phyloP scores from a whole-genome alignment of 2,329 filamentous ascomycete species.

The Fusarium sp. region DNA sequence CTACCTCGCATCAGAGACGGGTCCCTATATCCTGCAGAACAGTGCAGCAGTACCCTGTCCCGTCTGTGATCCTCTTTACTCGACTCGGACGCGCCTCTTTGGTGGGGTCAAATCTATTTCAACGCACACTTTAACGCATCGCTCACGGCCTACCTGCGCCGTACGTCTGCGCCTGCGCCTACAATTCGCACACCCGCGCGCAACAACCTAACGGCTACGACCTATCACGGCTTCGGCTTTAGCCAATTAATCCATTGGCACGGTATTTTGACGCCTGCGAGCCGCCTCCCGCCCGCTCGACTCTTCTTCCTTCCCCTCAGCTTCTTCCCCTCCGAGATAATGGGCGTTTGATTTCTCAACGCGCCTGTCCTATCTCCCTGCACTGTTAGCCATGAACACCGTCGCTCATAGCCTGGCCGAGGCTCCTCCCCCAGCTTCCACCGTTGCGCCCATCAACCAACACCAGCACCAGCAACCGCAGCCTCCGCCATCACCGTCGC shows the following conservation, averaged over 20 bases:
- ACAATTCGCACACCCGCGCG: slow-evolving; percentile 16
- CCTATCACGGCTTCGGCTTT: slow-evolving; percentile 9
- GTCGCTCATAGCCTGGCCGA: slow-evolving; percentile 50
- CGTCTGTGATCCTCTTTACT: slow-evolving; percentile 12
- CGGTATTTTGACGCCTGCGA: slow-evolving; percentile 19
- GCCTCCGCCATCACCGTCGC: slow-evolving; percentile 39
- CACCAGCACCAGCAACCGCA: slow-evolving; percentile 39
- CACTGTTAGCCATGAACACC: slow-evolving; percentile 49
- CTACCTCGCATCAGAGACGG: slow-evolving; percentile 10
- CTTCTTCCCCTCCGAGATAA: slow-evolving; percentile 32
- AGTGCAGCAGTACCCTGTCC: slow-evolving; percentile 8
- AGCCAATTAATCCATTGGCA: slow-evolving; percentile 19
- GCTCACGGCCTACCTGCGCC: slow-evolving; percentile 30
- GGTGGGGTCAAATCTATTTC: slow-evolving; percentile 31
- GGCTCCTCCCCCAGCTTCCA: slow-evolving; percentile 33
- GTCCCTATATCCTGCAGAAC: slow-evolving; percentile 24
- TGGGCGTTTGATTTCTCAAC: slow-evolving; percentile 39
- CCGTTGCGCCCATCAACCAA: slow-evolving; percentile 34
- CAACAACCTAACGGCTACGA: slow-evolving; percentile 12
- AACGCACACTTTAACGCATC: slow-evolving; percentile 18
- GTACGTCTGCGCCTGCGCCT: slow-evolving; percentile 31
- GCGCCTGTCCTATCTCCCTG: slow-evolving; percentile 21
- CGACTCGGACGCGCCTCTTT: slow-evolving; percentile 16
- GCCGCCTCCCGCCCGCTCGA: slow-evolving; percentile 16
- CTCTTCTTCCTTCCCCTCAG: slow-evolving; percentile 9